Base-by-base conservation (phyloP, 345 rosid species). In the Iberis pinnata region DNA sequence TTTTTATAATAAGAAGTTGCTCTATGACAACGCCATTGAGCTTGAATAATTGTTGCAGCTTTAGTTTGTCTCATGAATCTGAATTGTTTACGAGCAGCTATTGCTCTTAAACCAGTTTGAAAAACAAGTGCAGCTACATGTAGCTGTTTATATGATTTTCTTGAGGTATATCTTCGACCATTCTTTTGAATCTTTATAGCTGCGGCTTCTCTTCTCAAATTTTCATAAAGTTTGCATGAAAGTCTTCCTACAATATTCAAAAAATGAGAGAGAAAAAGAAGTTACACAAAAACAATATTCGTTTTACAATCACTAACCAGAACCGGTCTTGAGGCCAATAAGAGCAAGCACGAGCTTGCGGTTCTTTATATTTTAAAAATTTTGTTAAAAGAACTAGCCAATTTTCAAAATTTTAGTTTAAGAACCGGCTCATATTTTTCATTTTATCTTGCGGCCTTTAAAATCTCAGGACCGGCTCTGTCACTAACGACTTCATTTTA, bases 171-270 rank as follows among this genome's bases (percentile, higher is more conserved):
- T 70, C 66, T 67, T 8, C 90, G 72, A 10, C 48, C 37, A 59
- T 79, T 71, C 80, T 79, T 86, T 71, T 86, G 95, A 58, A 86
- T 78, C 70, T 82, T 86, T 49, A 79, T 45, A 48, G 84, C 80
- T 65, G 82, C 82, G 20, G 83, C 83, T 69, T 86, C 63, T 64
- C 75, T 61, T 61, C 70, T 80, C 70, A 72, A 57, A 37, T 47
- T 36, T 2, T 73, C 68, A 51, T 18, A 86, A 53, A 62, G 12
- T 63, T 69, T 78, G 76, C 78, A 58, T 38, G 95, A 88, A 51
- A 86, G 73, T 68, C 76, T 73, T 69, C 88, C 95, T 86, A 53
- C 55, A 58, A 38, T 62, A 51, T 29, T 31, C 18, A 22, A 40
- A 16, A 61, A 41, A 49, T 13, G 9, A 42, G 20, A 44, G 50